Conservation (phyloP, 2,329 filamentous ascomycete species). For the Bipolaris victoriae region DNA sequence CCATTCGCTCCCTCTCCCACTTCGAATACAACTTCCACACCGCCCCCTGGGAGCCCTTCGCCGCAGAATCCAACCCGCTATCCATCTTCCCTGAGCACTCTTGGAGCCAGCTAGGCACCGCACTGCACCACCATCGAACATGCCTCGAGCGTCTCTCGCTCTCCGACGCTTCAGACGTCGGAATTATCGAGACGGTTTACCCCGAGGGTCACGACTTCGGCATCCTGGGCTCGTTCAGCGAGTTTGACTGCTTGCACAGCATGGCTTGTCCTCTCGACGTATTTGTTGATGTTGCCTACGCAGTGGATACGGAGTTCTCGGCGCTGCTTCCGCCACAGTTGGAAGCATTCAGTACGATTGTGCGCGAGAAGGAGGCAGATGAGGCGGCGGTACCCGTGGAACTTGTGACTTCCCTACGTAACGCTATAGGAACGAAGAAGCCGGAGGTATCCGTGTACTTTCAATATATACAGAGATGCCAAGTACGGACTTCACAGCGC, state of each 20-base stretch:
- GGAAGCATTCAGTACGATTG: background rate
- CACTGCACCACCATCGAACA: conserved; percentile 6
- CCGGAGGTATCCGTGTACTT: too few relatives aligned
- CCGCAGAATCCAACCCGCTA: background rate
- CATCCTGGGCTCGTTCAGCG: conserved; percentile 8
- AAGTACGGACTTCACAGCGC: too few relatives aligned
- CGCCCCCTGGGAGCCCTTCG: conserved; percentile 9
- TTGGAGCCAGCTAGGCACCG: conserved; percentile 8
- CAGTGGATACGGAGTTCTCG: background rate
- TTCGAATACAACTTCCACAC: conserved; percentile 1
- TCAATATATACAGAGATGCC: too few relatives aligned
- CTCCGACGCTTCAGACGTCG: background rate
- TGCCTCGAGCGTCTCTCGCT: background rate
- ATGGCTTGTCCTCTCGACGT: background rate
- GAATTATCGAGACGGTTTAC: background rate
- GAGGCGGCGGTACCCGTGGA: too few relatives aligned
- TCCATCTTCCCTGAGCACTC: conserved; percentile 9
- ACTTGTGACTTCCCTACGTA: too few relatives aligned
- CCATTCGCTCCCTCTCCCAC: conserved; percentile 7
- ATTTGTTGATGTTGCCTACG: background rate
- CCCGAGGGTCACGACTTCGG: background rate
- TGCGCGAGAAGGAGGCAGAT: background rate
- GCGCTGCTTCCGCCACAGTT: background rate
- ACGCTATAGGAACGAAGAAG: too few relatives aligned
- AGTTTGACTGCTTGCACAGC: background rate